These are phyloP conservation scores for Triticum aestivum DNA, from an alignment of 176 grass and related monocot genomes.

Conservation along the genomic window DNA sequence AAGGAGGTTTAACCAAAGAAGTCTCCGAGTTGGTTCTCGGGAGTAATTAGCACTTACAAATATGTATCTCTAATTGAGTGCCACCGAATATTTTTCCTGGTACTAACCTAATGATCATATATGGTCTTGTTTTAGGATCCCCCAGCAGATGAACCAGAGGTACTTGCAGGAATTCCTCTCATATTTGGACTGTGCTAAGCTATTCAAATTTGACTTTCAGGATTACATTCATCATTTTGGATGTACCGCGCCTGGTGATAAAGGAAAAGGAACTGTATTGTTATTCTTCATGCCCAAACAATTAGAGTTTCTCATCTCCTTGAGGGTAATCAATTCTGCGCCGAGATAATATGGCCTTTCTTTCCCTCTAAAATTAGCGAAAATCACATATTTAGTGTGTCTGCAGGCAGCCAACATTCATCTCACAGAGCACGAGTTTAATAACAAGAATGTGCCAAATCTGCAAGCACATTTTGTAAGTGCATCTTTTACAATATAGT, in stretches of 20 bases:
- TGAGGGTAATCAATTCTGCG: too few species aligned
- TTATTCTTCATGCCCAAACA: too few species aligned
- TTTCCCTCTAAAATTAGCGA: too few species aligned
- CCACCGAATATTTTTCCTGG: background rate
- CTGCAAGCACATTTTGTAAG: too few species aligned
- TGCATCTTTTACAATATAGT: too few species aligned
- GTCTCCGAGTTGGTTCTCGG: background rate
- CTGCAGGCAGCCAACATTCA: too few species aligned
- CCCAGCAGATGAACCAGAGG: conserved; percentile 70
- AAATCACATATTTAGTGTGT: too few species aligned
- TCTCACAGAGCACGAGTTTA: too few species aligned
- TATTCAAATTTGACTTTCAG: conserved; percentile 44
- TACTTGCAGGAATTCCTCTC: conserved; percentile 35
- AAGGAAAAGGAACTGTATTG: conserved; percentile 44
- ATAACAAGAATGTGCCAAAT: too few species aligned
- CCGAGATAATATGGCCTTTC: too few species aligned
- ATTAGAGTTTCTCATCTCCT: too few species aligned
- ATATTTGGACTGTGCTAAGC: background rate
- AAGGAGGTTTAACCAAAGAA: background rate
- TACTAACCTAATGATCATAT: background rate
- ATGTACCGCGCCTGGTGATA: conserved; percentile 74
- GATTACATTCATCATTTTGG: conserved; percentile 88
- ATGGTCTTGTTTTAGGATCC: conserved; percentile 59
- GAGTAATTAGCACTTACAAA: background rate
- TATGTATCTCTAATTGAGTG: background rate